A percentile compares a stretch with the other conserved stretches of the same genome.
Evolutionary conservation across 1,284 basidiomycete species (phyloP).

Genomic region (Mycosarcoma mackinlayi): DNA sequence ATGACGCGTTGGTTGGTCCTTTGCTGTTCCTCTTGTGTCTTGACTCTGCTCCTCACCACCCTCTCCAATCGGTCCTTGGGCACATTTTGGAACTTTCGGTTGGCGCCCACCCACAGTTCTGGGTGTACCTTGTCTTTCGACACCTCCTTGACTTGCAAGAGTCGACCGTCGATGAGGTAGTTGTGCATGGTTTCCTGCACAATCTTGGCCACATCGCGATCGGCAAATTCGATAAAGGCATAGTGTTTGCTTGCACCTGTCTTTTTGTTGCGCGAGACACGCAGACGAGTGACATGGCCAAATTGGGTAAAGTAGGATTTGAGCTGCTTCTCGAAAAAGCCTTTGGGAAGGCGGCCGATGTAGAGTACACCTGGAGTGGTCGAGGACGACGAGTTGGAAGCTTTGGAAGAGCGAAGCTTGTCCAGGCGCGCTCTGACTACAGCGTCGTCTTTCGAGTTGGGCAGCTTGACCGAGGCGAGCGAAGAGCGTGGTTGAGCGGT

Average conservation of each 20-base stretch:
- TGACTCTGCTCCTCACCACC: slow-evolving; percentile 79
- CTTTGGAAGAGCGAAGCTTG: slow-evolving; percentile 48
- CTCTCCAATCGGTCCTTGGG: slow-evolving; percentile 78
- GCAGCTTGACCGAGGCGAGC: slow-evolving; percentile 50
- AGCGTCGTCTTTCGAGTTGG: slow-evolving; percentile 64
- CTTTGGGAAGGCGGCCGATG: slow-evolving; percentile 91
- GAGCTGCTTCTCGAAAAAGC: slow-evolving; percentile 96
- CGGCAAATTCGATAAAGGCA: slow-evolving; percentile 94
- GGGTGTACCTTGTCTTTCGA: slow-evolving; percentile 90
- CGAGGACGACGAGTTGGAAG: slow-evolving; percentile 7
- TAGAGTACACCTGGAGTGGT: slow-evolving; percentile 80
- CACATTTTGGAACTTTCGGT: slow-evolving; percentile 85
- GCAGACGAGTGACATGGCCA: slow-evolving; percentile 86
- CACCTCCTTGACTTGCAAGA: slow-evolving; percentile 81
- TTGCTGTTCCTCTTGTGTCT: slow-evolving; percentile 79
- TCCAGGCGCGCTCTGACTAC: slow-evolving; percentile 57
- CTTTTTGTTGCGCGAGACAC: slow-evolving; percentile 94
- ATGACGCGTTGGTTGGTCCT: slow-evolving; percentile 79
- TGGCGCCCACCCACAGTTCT: slow-evolving; percentile 95
- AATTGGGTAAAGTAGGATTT: slow-evolving; percentile 94
- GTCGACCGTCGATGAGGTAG: slow-evolving; percentile 92
- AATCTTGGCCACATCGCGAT: slow-evolving; percentile 87
- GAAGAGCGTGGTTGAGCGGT: slow-evolving; percentile 21
- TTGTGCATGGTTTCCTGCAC: slow-evolving; percentile 99
- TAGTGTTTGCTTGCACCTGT: slow-evolving; percentile 97